phyloP scores from a whole-genome alignment of 352 stramenopile genomes.

The Elongisporangium undulatum region DNA sequence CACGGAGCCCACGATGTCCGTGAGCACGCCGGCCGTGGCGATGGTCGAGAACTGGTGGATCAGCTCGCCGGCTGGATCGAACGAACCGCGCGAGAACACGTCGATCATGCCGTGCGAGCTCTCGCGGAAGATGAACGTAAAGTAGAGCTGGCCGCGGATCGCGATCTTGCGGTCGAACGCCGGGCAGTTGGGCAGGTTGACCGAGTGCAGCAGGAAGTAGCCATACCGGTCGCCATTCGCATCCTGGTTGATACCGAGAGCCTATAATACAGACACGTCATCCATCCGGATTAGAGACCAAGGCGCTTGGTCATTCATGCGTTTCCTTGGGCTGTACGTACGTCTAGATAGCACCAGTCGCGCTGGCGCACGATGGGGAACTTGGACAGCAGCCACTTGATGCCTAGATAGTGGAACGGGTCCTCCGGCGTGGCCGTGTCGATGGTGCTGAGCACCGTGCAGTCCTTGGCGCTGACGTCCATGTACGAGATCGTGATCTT shows the following conservation, averaged over 20 bases:
- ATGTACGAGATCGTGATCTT: constrained; percentile 15
- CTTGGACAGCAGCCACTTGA: constrained; percentile 24
- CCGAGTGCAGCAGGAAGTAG: constrained; percentile 38
- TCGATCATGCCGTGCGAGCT: constrained; percentile 26
- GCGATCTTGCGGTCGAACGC: constrained; percentile 18
- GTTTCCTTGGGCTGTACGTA: background rate
- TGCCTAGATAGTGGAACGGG: constrained; percentile 16
- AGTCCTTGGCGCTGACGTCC: constrained; percentile 13
- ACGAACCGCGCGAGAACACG: constrained; percentile 38
- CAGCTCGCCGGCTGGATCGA: constrained; percentile 28
- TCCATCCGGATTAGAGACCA: constrained; percentile 5
- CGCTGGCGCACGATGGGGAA: constrained; percentile 7
- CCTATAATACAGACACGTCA: constrained; percentile 31
- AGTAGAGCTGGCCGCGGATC: constrained; percentile 44
- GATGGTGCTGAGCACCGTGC: constrained; percentile 16
- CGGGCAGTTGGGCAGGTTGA: constrained; percentile 27
- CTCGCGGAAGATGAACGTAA: constrained; percentile 34
- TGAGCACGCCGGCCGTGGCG: constrained; percentile 9
- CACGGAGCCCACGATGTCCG: constrained; percentile 30
- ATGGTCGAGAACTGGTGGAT: constrained; percentile 24
- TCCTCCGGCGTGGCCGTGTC: constrained; percentile 14
- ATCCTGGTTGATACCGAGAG: constrained; percentile 22
- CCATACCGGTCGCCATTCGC: constrained; percentile 24
- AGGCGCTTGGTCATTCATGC: background rate
- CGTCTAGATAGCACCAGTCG: background rate